Percentiles rank a stretch among this genome's conserved stretches.
These are phyloP conservation scores for Mixia osmundae DNA, from an alignment of 1,284 basidiomycete genomes.

Conservation along the genomic window DNA sequence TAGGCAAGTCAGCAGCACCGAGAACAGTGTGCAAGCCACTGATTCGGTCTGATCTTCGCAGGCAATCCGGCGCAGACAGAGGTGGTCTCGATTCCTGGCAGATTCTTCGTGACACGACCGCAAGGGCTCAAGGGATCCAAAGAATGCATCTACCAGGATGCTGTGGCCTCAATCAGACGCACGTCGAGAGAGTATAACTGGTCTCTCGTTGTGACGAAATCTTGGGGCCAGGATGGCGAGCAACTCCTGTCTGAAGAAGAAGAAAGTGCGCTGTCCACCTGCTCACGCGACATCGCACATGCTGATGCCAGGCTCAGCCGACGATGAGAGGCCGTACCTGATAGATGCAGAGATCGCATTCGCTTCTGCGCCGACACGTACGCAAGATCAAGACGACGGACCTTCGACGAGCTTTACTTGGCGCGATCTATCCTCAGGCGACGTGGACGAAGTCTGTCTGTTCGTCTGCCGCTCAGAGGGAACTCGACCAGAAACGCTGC, in stretches of 20 bases:
- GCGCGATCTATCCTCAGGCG: slow-evolving; percentile 46
- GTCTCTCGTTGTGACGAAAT: slow-evolving; percentile 83
- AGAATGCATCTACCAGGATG: slow-evolving; percentile 20
- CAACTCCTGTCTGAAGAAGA: slow-evolving; percentile 82
- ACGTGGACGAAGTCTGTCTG: slow-evolving; percentile 34
- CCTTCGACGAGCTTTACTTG: slow-evolving; percentile 51
- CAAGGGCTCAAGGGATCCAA: background rate
- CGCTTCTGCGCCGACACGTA: slow-evolving; percentile 34
- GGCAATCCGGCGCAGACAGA: no score
- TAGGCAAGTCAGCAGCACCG: no score
- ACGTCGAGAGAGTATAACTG: slow-evolving; percentile 64
- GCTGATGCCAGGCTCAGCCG: slow-evolving; percentile 26
- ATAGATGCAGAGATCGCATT: slow-evolving; percentile 74
- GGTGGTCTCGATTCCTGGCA: no score
- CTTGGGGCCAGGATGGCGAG: slow-evolving; percentile 87
- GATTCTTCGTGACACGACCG: background rate
- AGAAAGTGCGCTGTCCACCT: slow-evolving; percentile 41
- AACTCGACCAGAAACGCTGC: slow-evolving; percentile 15
- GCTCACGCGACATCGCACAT: background rate
- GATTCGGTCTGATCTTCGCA: no score
- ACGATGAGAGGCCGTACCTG: slow-evolving; percentile 75
- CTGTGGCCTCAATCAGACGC: slow-evolving; percentile 78
- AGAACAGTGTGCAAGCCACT: no score
- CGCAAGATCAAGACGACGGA: slow-evolving; percentile 35
- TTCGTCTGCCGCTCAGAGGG: slow-evolving; percentile 12